phyloP scores from a whole-genome alignment of 306 rosid genomes.

The Quillaja saponaria region DNA sequence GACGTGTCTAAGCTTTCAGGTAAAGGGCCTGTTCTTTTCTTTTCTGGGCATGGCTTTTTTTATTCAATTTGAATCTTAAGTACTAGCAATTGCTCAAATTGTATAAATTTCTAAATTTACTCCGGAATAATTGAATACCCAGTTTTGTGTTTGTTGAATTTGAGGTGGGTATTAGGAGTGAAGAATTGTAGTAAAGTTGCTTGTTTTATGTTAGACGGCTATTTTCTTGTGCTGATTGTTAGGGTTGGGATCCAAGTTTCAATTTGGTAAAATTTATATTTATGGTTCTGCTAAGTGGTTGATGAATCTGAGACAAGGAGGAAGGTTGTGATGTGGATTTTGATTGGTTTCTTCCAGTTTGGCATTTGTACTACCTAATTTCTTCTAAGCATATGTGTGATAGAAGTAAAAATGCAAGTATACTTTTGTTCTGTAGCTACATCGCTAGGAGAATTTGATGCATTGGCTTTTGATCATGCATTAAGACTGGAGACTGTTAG shows the following conservation, averaged over 20 bases:
- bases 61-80: constrained; percentile 18
- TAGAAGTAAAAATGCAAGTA: constrained; percentile 22
- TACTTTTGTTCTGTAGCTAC: not conserved
- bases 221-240: constrained; percentile 23
- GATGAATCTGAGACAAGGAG: constrained; percentile 18
- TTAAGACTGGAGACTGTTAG: constrained; percentile 20
- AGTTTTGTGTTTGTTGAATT: constrained; percentile 31
- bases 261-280: not conserved
- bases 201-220: constrained; percentile 3
- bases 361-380: constrained; percentile 15
- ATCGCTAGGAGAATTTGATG: constrained; percentile 16
- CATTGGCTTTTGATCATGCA: constrained; percentile 28
- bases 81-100: constrained; percentile 26
- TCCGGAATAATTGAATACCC: constrained; percentile 36
- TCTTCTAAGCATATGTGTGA: not conserved
- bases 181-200: constrained; percentile 9
- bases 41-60: not conserved
- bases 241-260: constrained; percentile 37
- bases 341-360: constrained; percentile 19
- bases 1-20: constrained; percentile 35
- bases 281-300: constrained; percentile 24
- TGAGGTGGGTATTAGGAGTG: constrained; percentile 19
- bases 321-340: not conserved
- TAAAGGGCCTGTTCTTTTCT: constrained; percentile 24
- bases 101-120: constrained; percentile 6